Evolutionary conservation across 345 rosid genomes (phyloP), one percentile per base, ranked within the genome.

Genomic region (Lepidium didymum): DNA sequence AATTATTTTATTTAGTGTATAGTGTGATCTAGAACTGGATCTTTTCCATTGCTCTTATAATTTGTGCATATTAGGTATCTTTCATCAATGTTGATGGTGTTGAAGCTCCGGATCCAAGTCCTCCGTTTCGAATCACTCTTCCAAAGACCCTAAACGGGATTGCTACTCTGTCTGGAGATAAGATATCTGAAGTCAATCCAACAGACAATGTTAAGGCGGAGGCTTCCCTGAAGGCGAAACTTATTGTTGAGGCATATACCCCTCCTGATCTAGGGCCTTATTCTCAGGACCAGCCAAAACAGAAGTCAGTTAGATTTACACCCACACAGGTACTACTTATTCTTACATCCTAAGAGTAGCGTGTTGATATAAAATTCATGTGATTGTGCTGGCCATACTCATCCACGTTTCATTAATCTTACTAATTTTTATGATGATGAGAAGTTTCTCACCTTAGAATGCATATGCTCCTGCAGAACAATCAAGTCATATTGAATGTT

Each of bases 251-350:
- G 83, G 86, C 97, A 4, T 94, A 94, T 65, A 80, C 90, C 65
- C 92, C 97, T 55, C 87, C 96, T 33, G 95, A 91, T 67, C 99
- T 96, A 27, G 99, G 99, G 74, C 97, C 97, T 65, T 94, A 94
- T 77, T 97, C 95, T 55, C 99, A 91, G 80, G 99, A 94, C 83
- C 96, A 91, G 80, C 99, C 99, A 21, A 91, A 91, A 79, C 95
- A 86, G 75, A 94, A 94, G 37, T 83, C 93, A 16, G 99, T 91
- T 65, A 87, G 84, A 81, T 94, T 94, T 69, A 94, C 99, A 21
- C 84, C 95, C 35, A 90, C 96, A 37, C 99, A 94, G 97, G 99
- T 94, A 62, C 62, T n/a, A 44, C 33, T 62, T 7, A 33, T 61
- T 35, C 54, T 46, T 36, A 44, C 37, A 45, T 62, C 68, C 53